These are phyloP conservation scores for Luffa acutangula DNA, from an alignment of 306 rosid genomes.

Conservation along the genomic window DNA sequence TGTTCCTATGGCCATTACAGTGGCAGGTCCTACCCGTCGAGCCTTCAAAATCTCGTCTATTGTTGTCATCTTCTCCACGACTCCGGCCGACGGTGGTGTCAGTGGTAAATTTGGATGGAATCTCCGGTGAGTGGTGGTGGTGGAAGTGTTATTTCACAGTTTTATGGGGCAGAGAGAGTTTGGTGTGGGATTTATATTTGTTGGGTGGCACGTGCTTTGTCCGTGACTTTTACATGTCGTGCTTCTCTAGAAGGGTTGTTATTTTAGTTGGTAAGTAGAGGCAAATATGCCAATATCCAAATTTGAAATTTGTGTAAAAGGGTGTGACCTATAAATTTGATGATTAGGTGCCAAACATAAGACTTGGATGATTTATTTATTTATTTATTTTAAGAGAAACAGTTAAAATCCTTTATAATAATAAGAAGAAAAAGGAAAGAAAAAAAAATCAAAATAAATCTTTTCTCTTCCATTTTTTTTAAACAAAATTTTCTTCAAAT, in stretches of 20 bases:
- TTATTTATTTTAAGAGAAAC: too few relatives aligned
- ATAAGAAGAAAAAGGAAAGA: too few relatives aligned
- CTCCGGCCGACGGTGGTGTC: neutral
- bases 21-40: conserved; percentile 21
- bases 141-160: neutral
- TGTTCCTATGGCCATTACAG: conserved; percentile 21
- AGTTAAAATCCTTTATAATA: too few relatives aligned
- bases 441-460: too few relatives aligned
- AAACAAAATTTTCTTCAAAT: too few relatives aligned
- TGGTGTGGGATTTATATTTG: neutral
- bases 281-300: neutral
- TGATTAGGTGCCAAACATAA: neutral
- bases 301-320: neutral
- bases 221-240: neutral
- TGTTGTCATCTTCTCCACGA: neutral
- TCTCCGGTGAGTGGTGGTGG: neutral
- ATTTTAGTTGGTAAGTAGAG: neutral
- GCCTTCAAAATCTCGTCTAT: conserved; percentile 17
- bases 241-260: neutral
- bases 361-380: neutral
- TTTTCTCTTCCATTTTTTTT: too few relatives aligned
- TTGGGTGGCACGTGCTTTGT: neutral
- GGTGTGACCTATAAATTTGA: neutral
- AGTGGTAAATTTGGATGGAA: too few relatives aligned
- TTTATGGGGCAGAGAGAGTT: neutral